Percentiles rank a stretch among this genome's conserved stretches.
Conservation (phyloP, 1,284 basidiomycete genomes). For the Ustilago xerochloae region DNA sequence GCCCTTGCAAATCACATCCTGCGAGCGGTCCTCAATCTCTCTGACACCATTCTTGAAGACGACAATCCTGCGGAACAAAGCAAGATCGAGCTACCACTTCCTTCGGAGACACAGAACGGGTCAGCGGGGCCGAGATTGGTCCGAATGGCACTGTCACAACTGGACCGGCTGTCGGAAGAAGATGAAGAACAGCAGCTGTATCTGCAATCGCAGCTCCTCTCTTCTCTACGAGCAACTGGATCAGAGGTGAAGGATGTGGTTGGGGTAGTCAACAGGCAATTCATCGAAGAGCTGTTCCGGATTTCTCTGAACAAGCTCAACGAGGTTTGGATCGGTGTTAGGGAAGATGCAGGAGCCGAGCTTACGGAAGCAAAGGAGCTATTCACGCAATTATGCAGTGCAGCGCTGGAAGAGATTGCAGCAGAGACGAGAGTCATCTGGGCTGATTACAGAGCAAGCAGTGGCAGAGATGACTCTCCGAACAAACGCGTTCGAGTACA, state of each 20-base stretch:
- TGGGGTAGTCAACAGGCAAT: conserved; percentile 1
- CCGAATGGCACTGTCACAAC: conserved; percentile 25
- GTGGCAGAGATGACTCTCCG: too few relatives aligned
- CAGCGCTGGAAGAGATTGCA: conserved; percentile 30
- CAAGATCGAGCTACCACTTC: conserved; percentile 12
- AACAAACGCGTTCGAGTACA: too few relatives aligned
- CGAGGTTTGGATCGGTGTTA: conserved; percentile 21
- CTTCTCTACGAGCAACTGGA: not conserved
- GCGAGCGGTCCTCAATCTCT: conserved; percentile 19
- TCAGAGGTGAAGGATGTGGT: conserved; percentile 1
- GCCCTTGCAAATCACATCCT: conserved; percentile 44
- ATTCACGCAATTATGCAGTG: conserved; percentile 9
- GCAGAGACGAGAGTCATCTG: conserved; percentile 16
- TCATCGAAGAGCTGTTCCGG: conserved; percentile 22
- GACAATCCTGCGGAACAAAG: conserved; percentile 9
- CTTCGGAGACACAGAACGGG: not conserved
- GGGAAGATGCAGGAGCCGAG: not conserved
- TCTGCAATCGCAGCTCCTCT: conserved; percentile 19
- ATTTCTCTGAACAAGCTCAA: conserved; percentile 18
- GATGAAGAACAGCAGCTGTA: conserved; percentile 12
- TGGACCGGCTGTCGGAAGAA: conserved; percentile 18
- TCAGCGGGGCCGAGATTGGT: too few relatives aligned
- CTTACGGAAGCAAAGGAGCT: conserved; percentile 2
- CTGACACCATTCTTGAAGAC: conserved; percentile 36
- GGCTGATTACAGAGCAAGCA: conserved; percentile 6